phyloP scores from a whole-genome alignment of 345 rosid genomes.

The Camelina laxa region DNA sequence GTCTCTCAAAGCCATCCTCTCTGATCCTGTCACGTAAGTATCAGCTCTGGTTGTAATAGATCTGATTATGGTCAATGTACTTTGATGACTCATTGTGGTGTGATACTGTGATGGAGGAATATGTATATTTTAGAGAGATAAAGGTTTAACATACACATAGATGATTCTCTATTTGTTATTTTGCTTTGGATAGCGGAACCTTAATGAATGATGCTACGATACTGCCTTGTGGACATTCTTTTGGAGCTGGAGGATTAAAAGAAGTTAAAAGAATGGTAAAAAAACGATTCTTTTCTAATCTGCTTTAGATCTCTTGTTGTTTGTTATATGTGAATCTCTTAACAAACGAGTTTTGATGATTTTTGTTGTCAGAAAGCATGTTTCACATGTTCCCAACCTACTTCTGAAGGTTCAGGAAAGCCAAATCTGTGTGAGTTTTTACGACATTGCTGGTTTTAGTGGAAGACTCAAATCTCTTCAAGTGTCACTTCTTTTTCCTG shows the following conservation, averaged over 20 bases:
- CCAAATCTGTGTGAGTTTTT: constrained; percentile 84
- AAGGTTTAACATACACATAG: constrained; percentile 3
- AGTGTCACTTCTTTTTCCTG: background rate
- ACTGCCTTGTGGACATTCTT: constrained; percentile 95
- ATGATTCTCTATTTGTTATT: constrained; percentile 19
- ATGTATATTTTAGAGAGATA: background rate
- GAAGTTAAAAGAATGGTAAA: constrained; percentile 63
- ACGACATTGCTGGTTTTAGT: background rate
- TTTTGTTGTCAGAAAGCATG: constrained; percentile 71
- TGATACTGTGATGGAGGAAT: background rate
- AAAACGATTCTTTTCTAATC: constrained; percentile 28
- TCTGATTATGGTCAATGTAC: constrained; percentile 3
- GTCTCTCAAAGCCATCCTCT: constrained; percentile 68
- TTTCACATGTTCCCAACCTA: constrained; percentile 66
- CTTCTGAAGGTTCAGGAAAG: constrained; percentile 67
- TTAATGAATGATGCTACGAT: constrained; percentile 92
- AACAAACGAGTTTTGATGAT: constrained; percentile 31
- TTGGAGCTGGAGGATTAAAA: constrained; percentile 72
- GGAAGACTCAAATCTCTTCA: background rate
- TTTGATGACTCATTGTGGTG: background rate
- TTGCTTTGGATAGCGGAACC: constrained; percentile 62
- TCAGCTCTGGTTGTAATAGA: background rate
- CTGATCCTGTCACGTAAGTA: constrained; percentile 85
- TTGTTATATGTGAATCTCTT: constrained; percentile 19
- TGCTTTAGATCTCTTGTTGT: background rate